Base-by-base conservation (phyloP, 768 basidiomycete genomes). In the Kwoniella sp. region DNA sequence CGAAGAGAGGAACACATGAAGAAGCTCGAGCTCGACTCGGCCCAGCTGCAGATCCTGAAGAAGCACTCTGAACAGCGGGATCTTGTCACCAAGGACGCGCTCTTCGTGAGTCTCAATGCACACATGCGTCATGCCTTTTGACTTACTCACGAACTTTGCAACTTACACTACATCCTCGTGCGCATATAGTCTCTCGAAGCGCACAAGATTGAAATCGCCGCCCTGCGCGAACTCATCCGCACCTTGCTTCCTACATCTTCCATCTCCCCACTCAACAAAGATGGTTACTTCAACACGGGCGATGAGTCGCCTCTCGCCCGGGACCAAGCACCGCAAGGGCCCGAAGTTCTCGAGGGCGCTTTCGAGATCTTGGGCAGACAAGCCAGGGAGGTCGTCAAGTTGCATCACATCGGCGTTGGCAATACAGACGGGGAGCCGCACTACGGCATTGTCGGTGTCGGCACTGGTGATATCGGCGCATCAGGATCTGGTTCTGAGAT, bases 1-100 rank as follows among this genome's bases (percentile, higher is more conserved):
- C 87, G 93, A 30, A 84, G 93, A 73, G 93, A 96, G 54, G 78
- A 77, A 66, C 58, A 69, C 51, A 77, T 79, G 67, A 71, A 74
- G 38, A 65, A 74, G 57, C 67, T 79, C 22, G 70, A 77, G 54
- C 29, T 61, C 15, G 72, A 70, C 38, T 67, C 68, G 0, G 70
- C 67, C 8, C 71, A 71, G 13, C 60, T 74, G 17, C 66, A 56
- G n/a, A 37, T 63, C 17, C 63, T 71, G n/a, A 67, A 66, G n/a
- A 37, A 41, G 9, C 58, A 65, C 2, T 56, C 71, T 26, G 52
- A 55, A 0, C 68, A 73, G 31, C 62, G 54, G 9, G 55, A 73
- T 17, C 41, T 26, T 15, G 37, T 61, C n/a, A 41, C 73, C 51
- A 31, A 57, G 34, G 65, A 71, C n/a, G 51, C 69, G 7, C 60